Conservation (phyloP, 2,329 filamentous ascomycete genomes). For the Neopestalotiopsis sp. region DNA sequence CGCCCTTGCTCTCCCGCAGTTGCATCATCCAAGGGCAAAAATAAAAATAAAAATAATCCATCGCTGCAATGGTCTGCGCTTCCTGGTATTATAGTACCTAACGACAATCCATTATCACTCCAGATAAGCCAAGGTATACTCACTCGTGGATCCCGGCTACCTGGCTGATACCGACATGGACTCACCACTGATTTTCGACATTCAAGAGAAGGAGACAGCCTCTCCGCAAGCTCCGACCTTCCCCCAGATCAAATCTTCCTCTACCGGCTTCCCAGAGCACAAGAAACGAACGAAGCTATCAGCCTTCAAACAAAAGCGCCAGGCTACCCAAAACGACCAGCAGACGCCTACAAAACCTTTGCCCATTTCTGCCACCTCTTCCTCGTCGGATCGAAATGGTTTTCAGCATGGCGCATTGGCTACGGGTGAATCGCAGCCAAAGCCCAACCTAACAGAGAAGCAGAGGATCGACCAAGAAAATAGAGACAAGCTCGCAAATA, state of each 20-base stretch:
- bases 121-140: not conserved
- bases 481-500: constrained; percentile 70
- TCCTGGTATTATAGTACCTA: not conserved
- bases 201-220: constrained; percentile 74
- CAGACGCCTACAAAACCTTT: constrained; percentile 28
- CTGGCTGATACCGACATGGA: constrained; percentile 21
- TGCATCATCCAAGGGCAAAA: constrained; percentile 13
- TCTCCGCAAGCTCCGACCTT: constrained; percentile 67
- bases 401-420: constrained; percentile 19
- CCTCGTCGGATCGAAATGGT: constrained; percentile 24
- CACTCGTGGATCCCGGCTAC: not conserved
- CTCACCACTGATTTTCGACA: constrained; percentile 63
- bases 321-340: constrained; percentile 35
- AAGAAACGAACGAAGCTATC: constrained; percentile 78
- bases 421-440: constrained; percentile 20
- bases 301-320: constrained; percentile 77
- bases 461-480: constrained; percentile 85
- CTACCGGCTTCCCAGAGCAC: constrained; percentile 85
- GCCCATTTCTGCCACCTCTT: constrained; percentile 28
- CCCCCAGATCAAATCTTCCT: constrained; percentile 60
- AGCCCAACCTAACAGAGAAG: constrained; percentile 63
- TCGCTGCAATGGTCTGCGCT: not conserved
- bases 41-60: not conserved
- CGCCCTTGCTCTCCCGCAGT: constrained; percentile 15
- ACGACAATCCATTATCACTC: not conserved